Conservation (phyloP, 164 flowering plant species). For the Stephania yunnanensis region DNA sequence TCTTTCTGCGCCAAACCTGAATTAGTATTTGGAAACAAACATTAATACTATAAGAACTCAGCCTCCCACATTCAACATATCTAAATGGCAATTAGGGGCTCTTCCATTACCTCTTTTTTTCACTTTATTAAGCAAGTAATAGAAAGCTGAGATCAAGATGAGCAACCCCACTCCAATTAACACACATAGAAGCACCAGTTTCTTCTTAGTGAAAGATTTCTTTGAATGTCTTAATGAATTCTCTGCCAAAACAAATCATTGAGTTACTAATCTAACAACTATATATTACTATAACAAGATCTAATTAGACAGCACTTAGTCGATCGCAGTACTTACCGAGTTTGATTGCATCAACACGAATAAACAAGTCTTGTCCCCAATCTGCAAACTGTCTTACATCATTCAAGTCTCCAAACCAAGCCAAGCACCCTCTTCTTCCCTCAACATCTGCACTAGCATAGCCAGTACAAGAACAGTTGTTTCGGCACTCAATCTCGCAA, state of each 20-base stretch:
- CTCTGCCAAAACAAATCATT: neutral
- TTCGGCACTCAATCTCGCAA: neutral
- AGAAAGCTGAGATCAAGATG: neutral
- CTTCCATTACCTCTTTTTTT: neutral
- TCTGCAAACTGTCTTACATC: neutral
- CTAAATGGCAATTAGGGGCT: neutral
- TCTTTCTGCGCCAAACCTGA: neutral
- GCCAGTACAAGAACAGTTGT: constrained; percentile 7
- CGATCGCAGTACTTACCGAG: neutral
- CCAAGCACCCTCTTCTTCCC: neutral
- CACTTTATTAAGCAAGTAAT: neutral
- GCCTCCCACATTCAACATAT: neutral
- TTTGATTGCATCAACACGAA: neutral
- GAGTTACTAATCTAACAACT: neutral
- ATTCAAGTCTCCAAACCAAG: constrained; percentile 6
- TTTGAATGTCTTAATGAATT: neutral
- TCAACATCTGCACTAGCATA: constrained; percentile 2
- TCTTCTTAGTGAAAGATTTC: neutral
- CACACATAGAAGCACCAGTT: neutral
- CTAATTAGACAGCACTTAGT: too few relatives aligned
- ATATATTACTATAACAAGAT: neutral
- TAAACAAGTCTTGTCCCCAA: constrained; percentile 7
- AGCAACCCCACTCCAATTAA: neutral
- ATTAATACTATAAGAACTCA: too few relatives aligned
- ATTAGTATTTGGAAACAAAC: neutral